These are phyloP conservation scores for Aspergillus conjunctus DNA, from an alignment of 495 filamentous ascomycete species.

Conservation along the genomic window DNA sequence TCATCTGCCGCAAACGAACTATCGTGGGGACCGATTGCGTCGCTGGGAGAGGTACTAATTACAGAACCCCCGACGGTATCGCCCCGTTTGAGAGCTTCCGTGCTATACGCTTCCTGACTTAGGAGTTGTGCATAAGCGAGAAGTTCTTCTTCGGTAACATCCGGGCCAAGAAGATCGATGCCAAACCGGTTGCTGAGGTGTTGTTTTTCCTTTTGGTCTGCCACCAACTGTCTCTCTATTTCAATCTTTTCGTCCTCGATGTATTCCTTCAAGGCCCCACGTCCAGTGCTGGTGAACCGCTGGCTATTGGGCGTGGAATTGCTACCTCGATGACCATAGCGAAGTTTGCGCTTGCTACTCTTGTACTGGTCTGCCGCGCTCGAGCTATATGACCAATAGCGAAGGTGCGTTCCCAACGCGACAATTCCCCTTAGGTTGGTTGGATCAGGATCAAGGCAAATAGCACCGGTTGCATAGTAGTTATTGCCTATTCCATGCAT, in stretches of 20 bases:
- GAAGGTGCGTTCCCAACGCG: constrained; percentile 79
- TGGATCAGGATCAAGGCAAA: constrained; percentile 86
- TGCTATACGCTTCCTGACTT: constrained; percentile 73
- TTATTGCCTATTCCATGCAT: constrained; percentile 69
- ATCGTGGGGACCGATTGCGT: constrained; percentile 46
- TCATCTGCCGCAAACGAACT: constrained; percentile 54
- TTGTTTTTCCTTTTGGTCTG: constrained; percentile 60
- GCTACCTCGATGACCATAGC: constrained; percentile 60
- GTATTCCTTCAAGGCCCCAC: constrained; percentile 70
- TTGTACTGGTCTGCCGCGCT: constrained; percentile 65
- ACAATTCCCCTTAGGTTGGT: constrained; percentile 90
- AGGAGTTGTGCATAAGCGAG: constrained; percentile 86
- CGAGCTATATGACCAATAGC: constrained; percentile 94
- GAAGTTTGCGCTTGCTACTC: constrained; percentile 60
- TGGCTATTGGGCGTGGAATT: constrained; percentile 55
- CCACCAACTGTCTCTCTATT: constrained; percentile 71
- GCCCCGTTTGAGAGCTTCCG: constrained; percentile 60
- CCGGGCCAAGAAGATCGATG: constrained; percentile 70
- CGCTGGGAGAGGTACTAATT: constrained; percentile 45
- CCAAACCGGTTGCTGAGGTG: constrained; percentile 78
- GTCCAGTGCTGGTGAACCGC: constrained; percentile 60
- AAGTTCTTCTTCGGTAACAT: constrained; percentile 82
- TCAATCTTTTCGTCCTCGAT: constrained; percentile 82
- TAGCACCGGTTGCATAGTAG: constrained; percentile 79
- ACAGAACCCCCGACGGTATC: constrained; percentile 53